A percentile compares a stretch with the other conserved stretches of the same genome.
phyloP scores from a whole-genome alignment of 164 flowering plant genomes.

The Chimonanthus praecox region DNA sequence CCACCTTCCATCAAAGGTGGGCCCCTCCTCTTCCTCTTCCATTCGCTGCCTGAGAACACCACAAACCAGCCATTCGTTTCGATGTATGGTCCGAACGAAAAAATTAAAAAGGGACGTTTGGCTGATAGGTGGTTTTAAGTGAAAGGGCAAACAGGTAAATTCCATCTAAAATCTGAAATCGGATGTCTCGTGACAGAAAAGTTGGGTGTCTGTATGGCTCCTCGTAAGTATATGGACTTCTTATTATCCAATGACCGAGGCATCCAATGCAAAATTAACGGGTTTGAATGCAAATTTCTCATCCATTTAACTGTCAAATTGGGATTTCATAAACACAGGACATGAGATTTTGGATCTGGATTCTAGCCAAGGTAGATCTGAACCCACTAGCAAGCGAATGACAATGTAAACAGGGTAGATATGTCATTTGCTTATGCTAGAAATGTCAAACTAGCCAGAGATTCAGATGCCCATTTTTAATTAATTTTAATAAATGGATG shows the following conservation, averaged over 20 bases:
- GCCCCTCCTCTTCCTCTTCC: too few relatives aligned
- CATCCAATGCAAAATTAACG: too few relatives aligned
- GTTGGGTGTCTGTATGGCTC: too few relatives aligned
- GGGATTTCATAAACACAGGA: background rate
- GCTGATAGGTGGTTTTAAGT: too few relatives aligned
- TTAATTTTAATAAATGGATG: background rate
- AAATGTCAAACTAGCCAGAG: background rate
- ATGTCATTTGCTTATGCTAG: background rate
- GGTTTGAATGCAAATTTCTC: background rate
- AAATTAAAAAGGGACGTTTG: too few relatives aligned
- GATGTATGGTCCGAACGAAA: too few relatives aligned
- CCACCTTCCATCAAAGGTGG: too few relatives aligned
- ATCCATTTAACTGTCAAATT: background rate
- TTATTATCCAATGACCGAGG: background rate
- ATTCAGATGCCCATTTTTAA: background rate
- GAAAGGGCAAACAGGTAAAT: too few relatives aligned
- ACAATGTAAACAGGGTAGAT: background rate
- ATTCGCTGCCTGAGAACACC: too few relatives aligned
- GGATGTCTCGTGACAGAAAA: too few relatives aligned
- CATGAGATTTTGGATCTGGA: background rate
- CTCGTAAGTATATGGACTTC: conserved; percentile 4
- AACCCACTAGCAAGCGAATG: background rate
- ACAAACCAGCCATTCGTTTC: too few relatives aligned
- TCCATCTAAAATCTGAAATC: too few relatives aligned
- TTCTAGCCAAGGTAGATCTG: background rate